Base-by-base conservation (phyloP, 192 early-diverging fungal species). In the Martensiomyces pterosporus region DNA sequence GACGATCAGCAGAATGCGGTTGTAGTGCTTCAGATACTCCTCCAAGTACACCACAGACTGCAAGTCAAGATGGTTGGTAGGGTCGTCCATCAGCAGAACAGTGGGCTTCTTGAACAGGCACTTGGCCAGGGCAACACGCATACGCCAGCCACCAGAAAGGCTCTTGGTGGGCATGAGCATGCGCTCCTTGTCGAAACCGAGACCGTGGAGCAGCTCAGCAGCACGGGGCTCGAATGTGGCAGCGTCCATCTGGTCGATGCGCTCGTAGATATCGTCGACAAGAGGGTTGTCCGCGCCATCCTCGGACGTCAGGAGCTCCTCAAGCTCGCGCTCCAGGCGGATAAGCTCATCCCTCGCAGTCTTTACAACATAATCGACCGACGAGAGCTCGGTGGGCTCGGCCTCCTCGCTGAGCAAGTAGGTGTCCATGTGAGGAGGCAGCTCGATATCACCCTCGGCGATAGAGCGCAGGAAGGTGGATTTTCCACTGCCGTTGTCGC, bases 101-200 rank as follows among this genome's bases (percentile, higher is more conserved):
- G 91, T 91, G 7, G 93, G 89, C 24, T 90, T 84, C 56, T 89
- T 85, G 78, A 99, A 99, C 67, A 99, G 79, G 48, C 94, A 94
- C 57, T 89, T 81, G 33, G 97, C 93, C 23, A 99, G 84, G 4
- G 94, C 89, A 39, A 99, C 97, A 61, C 97, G 80, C 97, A 99
- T 99, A 52, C 97, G 83, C 97, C 97, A 99, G 66, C 97, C 97
- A 84, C 97, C 97, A 64, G 94, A 97, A 67, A 99, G 83, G 59
- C 94, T 91, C 80, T 90, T 93, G 41, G 97, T 99, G 57, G 79
- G 80, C 76, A 90, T 86, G 57, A 82, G 75, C 94, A 97, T 97
- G 45, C 86, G 86, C 24, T 79, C 75, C 55, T 85, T 79, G 49
- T 67, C 78, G 75, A 99, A 99, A 43, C 97, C 97, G 33, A 99